Base-by-base conservation (phyloP, 2,329 filamentous ascomycete species). In the Boeremia exigua region DNA sequence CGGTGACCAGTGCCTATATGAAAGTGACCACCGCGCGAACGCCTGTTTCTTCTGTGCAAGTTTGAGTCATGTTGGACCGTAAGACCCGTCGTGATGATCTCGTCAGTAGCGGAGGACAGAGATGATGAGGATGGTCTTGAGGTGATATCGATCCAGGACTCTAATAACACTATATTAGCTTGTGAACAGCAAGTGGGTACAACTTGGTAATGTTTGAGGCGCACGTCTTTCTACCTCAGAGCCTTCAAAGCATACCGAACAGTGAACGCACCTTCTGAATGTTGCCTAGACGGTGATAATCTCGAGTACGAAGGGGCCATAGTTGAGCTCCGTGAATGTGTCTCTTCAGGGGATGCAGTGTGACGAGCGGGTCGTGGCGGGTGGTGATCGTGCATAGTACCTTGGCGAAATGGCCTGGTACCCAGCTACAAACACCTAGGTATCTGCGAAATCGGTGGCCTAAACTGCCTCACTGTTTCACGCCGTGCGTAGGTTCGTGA, bases 131-230 rank as follows among this genome's bases (percentile, higher is more conserved):
- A 97, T 7, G 94, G 92, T 67, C 95, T 91, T 4, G 94, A 97
- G 42, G 90, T 86, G 58, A 99, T 87, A 75, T 99, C 94, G 66
- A 98, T 87, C 95, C 95, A 99, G 8, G 95, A 97, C 79, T 98
- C 95, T 93, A 80, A 42, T n/a, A 19, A 15, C 17, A 46, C 40
- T 17, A 32, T 46, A 54, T 71, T 38, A 71, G 66, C 56, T 23
- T 25, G 28, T 4, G 9, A 29, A 34, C 46, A 50, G 23, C 11
- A 51, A 12, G n/a, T 25, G 46, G 12, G 23, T 40, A 23, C 25
- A 48, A n/a, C 8, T 28, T 17, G 14, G 27, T 6, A 48, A 10
- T 32, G 17, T 36, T 37, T 27, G 14, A 17, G 29, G 11, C 4
- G 40, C 19, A 8, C 17, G 42, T 11, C 38, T 30, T 14, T 34